A percentile compares a stretch with the other conserved stretches of the same genome.
Conservation (phyloP, 176 grass and related monocot species). For the Eremochloa ophiuroides region DNA sequence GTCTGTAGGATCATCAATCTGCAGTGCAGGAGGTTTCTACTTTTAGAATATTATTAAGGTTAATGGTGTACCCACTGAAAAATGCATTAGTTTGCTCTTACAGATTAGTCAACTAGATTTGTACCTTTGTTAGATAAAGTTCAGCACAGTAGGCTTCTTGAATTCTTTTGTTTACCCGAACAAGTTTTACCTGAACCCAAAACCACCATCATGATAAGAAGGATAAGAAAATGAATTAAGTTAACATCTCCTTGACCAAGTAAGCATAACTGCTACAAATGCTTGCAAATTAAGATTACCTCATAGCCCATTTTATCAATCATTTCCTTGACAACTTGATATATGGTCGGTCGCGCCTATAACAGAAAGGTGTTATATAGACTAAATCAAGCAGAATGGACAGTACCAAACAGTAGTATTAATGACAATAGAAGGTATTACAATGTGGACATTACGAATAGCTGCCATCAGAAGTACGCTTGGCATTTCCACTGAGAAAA, state of each 20-base stretch:
- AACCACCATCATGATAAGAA: constrained; percentile 5
- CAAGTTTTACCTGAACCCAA: constrained; percentile 67
- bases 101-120: background rate
- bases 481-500: constrained; percentile 90
- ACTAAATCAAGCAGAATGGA: background rate
- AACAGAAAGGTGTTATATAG: constrained; percentile 17
- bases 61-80: background rate
- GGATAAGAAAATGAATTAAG: background rate
- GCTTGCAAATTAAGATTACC: constrained; percentile 34
- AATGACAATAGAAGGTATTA: constrained; percentile 41
- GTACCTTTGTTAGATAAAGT: constrained; percentile 75
- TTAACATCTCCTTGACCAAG: background rate
- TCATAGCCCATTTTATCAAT: constrained; percentile 83
- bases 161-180: constrained; percentile 88
- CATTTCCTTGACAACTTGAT: constrained; percentile 88
- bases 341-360: constrained; percentile 83
- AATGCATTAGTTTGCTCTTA: background rate
- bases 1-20: constrained; percentile 71
- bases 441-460: constrained; percentile 89
- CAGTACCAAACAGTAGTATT: background rate
- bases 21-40: constrained; percentile 1
- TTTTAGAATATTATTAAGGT: constrained; percentile 30
- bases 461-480: constrained; percentile 93
- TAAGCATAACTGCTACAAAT: background rate
- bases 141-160: constrained; percentile 92